phyloP scores from a whole-genome alignment of 768 basidiomycete species.

The Suillus occidentalis region DNA sequence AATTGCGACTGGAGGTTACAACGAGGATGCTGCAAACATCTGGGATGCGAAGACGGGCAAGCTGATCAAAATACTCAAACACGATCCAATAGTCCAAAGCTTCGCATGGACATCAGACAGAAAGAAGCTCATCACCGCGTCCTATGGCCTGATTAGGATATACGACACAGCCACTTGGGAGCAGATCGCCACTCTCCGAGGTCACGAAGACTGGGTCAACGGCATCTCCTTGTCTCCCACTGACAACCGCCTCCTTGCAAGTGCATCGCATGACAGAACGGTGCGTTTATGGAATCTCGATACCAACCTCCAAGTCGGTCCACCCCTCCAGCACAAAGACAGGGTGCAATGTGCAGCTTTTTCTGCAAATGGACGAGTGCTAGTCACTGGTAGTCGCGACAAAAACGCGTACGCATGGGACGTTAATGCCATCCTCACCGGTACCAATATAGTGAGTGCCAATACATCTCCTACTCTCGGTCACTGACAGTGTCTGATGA shows the following conservation, averaged over 20 bases:
- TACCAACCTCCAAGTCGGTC: not conserved
- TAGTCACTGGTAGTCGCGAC: not conserved
- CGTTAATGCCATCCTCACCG: not conserved
- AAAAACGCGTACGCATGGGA: not conserved
- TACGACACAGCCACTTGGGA: not conserved
- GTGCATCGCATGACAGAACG: not conserved
- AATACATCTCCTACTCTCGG: not conserved
- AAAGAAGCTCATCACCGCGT: not conserved
- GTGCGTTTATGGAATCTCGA: not conserved
- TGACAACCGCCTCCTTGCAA: not conserved
- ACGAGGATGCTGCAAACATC: not conserved
- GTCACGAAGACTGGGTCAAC: not conserved
- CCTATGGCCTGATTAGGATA: too few relatives aligned
- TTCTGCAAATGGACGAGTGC: not conserved
- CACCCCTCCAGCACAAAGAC: not conserved
- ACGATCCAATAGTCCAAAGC: fast-evolving
- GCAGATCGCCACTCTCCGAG: too few relatives aligned
- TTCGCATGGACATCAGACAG: not conserved
- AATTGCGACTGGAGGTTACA: not conserved
- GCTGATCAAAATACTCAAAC: not conserved
- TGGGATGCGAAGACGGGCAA: not conserved
- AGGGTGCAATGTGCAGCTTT: fast-evolving
- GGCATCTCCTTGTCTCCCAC: not conserved
- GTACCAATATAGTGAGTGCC: not conserved
- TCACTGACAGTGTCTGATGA: not conserved